Evolutionary conservation across 345 rosid genomes (phyloP).

Genomic region (Turnera subulata): DNA sequence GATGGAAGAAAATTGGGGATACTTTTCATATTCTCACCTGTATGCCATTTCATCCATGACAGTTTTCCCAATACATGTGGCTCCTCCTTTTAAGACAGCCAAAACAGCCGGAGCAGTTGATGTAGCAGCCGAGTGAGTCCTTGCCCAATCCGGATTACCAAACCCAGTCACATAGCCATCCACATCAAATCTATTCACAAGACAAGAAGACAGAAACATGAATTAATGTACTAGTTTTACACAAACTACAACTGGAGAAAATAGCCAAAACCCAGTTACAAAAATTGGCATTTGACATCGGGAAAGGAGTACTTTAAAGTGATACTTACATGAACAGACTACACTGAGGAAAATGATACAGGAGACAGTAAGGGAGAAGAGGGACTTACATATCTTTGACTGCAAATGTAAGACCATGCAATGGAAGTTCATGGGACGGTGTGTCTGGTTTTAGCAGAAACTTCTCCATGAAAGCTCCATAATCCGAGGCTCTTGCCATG

Average conservation of each 20-base stretch:
- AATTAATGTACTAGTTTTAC: not conserved
- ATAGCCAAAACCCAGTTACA: constrained; percentile 2
- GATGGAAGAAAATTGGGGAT: not conserved
- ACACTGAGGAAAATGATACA: not conserved
- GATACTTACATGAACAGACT: not conserved
- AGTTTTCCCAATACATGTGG: constrained; percentile 62
- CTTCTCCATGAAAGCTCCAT: constrained; percentile 86
- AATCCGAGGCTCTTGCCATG: constrained; percentile 50
- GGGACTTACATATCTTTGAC: constrained; percentile 78
- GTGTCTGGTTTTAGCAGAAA: constrained; percentile 43
- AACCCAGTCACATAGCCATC: constrained; percentile 79
- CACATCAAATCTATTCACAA: constrained; percentile 58
- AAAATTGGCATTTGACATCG: constrained; percentile 2
- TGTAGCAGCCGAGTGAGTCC: constrained; percentile 67
- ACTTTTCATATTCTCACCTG: constrained; percentile 38
- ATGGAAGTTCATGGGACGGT: constrained; percentile 45
- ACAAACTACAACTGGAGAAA: not conserved
- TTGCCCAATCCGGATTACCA: constrained; percentile 92
- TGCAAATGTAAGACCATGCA: constrained; percentile 68
- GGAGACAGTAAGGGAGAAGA: not conserved
- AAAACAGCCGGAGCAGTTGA: constrained; percentile 67
- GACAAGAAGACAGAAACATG: not conserved
- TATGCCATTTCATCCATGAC: constrained; percentile 97
- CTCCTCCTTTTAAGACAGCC: constrained; percentile 64
- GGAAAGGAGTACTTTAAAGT: too few species aligned